Percentiles rank a stretch among this genome's conserved stretches.
Evolutionary conservation across 352 stramenopile genomes (phyloP).

Genomic region (Blastocystis sp.): DNA sequence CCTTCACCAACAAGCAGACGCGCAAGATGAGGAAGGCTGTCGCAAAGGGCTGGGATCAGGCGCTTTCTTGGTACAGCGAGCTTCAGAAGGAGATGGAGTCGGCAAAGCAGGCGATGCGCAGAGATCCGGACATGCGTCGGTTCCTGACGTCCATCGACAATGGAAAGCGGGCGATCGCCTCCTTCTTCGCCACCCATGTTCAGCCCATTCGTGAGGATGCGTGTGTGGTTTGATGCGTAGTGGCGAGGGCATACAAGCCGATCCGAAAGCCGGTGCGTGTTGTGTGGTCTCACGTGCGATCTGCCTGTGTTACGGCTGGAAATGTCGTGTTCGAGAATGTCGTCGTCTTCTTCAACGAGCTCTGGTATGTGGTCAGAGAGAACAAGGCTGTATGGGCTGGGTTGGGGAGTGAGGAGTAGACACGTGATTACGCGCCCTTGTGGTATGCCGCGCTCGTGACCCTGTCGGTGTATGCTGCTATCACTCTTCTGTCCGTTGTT

Average conservation of each 20-base stretch:
- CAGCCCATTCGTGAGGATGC: neutral
- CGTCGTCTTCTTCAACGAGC: constrained; percentile 7
- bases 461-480: neutral
- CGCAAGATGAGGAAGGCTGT: neutral
- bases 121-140: neutral
- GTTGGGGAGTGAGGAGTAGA: neutral
- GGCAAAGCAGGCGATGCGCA: neutral
- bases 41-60: neutral
- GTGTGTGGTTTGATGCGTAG: too few species aligned
- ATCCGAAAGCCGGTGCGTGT: too few species aligned
- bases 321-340: neutral
- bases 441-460: neutral
- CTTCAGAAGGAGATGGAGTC: neutral
- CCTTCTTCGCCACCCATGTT: neutral
- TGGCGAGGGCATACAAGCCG: too few species aligned
- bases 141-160: neutral
- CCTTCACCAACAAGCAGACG: neutral
- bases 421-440: neutral
- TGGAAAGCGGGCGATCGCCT: neutral
- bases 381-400: neutral
- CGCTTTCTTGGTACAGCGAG: neutral
- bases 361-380: neutral
- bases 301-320: too few species aligned
- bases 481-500: neutral
- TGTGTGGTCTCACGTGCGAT: too few species aligned